Evolutionary conservation across 768 basidiomycete genomes (phyloP).

Genomic region (Calvatia gigantea): DNA sequence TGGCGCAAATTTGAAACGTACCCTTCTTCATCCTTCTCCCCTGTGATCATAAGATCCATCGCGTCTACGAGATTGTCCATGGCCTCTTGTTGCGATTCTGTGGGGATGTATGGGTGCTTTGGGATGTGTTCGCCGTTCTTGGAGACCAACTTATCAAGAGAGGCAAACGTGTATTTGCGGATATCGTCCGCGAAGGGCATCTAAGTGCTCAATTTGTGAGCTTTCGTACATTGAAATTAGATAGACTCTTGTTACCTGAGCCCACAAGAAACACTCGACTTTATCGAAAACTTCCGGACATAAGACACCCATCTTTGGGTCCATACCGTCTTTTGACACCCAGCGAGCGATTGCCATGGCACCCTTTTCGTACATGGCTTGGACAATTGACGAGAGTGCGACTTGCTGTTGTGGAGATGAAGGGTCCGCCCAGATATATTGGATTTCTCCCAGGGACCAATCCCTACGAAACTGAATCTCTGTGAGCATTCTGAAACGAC

Average conservation of each 20-base stretch:
- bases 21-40: slow-evolving; percentile 77
- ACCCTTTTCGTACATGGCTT: slow-evolving; percentile 69
- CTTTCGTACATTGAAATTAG: neutral
- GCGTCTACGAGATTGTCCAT: slow-evolving; percentile 89
- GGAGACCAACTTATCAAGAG: slow-evolving; percentile 61
- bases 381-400: slow-evolving; percentile 81
- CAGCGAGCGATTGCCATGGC: slow-evolving; percentile 80
- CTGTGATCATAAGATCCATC: slow-evolving; percentile 82
- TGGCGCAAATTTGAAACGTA: slow-evolving; percentile 35
- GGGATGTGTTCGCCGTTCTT: slow-evolving; percentile 71
- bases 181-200: slow-evolving; percentile 96
- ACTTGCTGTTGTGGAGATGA: slow-evolving; percentile 67
- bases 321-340: slow-evolving; percentile 68
- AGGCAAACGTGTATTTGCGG: slow-evolving; percentile 82
- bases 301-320: slow-evolving; percentile 85
- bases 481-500: neutral
- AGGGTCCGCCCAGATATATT: slow-evolving; percentile 81
- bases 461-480: slow-evolving; percentile 73
- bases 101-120: slow-evolving; percentile 82
- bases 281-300: slow-evolving; percentile 58
- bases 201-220: slow-evolving; percentile 22
- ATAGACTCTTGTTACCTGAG: slow-evolving; percentile 53
- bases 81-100: slow-evolving; percentile 65
- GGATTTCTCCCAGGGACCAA: slow-evolving; percentile 77
- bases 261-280: slow-evolving; percentile 82